phyloP scores from a whole-genome alignment of 176 grass and related monocot species.

The Raddia distichophylla region DNA sequence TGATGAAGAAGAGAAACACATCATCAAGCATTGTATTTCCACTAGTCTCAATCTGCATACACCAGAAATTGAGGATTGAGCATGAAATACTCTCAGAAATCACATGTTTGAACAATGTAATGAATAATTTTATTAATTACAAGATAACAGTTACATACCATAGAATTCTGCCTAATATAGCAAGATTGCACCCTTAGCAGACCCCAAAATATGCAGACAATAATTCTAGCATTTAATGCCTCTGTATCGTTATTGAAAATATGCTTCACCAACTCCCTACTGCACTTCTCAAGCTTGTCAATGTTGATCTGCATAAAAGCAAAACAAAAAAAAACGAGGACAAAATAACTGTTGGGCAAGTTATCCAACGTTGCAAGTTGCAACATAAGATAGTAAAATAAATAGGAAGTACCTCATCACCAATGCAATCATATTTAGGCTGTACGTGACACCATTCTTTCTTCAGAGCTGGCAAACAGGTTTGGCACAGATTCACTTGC shows the following conservation, averaged over 20 bases:
- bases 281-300: slow-evolving; percentile 60
- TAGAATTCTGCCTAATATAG: slow-evolving; percentile 44
- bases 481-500: slow-evolving; percentile 59
- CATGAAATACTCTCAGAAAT: slow-evolving; percentile 30
- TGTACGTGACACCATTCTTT: slow-evolving; percentile 64
- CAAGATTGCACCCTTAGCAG: slow-evolving; percentile 60
- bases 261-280: slow-evolving; percentile 62
- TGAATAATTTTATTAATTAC: slow-evolving; percentile 10
- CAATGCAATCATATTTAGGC: slow-evolving; percentile 36
- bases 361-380: slow-evolving; percentile 15
- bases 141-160: slow-evolving; percentile 59
- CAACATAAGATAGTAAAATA: slow-evolving; percentile 37
- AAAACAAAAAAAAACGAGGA: background rate
- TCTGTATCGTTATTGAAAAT: slow-evolving; percentile 63
- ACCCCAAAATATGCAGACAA: slow-evolving; percentile 86
- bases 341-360: slow-evolving; percentile 30
- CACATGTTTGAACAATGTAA: slow-evolving; percentile 15
- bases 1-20: slow-evolving; percentile 76
- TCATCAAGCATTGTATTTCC: slow-evolving; percentile 57
- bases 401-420: slow-evolving; percentile 60
- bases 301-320: slow-evolving; percentile 60
- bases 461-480: slow-evolving; percentile 73
- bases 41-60: slow-evolving; percentile 48
- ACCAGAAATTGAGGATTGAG: slow-evolving; percentile 35
- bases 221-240: slow-evolving; percentile 65